These are phyloP conservation scores for Picea mariana DNA, from an alignment of 83 land plant genomes.

Conservation along the genomic window DNA sequence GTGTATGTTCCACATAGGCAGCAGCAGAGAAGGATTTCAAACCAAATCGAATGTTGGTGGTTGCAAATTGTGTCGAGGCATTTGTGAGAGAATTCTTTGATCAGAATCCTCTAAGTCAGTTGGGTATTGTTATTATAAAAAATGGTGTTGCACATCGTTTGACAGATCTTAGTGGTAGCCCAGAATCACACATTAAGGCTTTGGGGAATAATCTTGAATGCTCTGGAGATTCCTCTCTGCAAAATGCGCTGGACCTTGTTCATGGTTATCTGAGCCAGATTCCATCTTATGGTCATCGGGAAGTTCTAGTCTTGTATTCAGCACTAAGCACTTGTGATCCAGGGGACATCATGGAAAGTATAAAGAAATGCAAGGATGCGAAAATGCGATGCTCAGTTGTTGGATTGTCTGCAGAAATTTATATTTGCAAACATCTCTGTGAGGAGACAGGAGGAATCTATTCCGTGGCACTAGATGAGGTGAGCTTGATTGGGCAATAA, in stretches of 20 bases:
- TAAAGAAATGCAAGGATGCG: slow-evolving; percentile 84
- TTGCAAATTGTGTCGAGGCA: slow-evolving; percentile 84
- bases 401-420: slow-evolving; percentile 95
- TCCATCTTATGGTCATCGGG: slow-evolving; percentile 96
- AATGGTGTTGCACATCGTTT: slow-evolving; percentile 89
- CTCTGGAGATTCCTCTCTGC: slow-evolving; percentile 92
- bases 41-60: slow-evolving; percentile 86
- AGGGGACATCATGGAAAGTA: slow-evolving; percentile 90
- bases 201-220: slow-evolving; percentile 77
- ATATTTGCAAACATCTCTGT: slow-evolving; percentile 92
- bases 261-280: slow-evolving; percentile 70
- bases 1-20: slow-evolving; percentile 63
- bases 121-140: slow-evolving; percentile 78
- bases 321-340: slow-evolving; percentile 98
- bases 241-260: slow-evolving; percentile 91
- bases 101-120: slow-evolving; percentile 98
- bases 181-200: slow-evolving; percentile 90
- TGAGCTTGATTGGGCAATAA: slow-evolving; percentile 28
- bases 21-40: slow-evolving; percentile 88
- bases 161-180: slow-evolving; percentile 96
- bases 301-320: slow-evolving; percentile 80
- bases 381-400: slow-evolving; percentile 95
- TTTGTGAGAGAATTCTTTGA: slow-evolving; percentile 98
- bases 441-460: slow-evolving; percentile 93
- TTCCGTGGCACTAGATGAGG: slow-evolving; percentile 93